Evolutionary conservation across 1,284 basidiomycete species (phyloP).

Genomic region (Cryptococcus sp.): DNA sequence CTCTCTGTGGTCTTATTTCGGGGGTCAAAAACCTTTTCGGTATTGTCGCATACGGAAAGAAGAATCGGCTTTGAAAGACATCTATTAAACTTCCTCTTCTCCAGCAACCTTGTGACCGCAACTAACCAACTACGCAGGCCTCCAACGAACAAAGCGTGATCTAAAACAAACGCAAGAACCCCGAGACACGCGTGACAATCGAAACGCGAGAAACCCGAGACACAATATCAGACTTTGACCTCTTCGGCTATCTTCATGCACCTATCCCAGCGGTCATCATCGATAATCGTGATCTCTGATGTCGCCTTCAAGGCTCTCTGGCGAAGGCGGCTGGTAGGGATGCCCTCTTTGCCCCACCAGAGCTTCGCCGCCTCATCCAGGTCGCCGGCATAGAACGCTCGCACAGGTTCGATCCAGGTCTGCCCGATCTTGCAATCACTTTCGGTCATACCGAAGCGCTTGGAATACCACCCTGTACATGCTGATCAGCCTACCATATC

Average conservation of each 20-base stretch:
- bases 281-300: conserved; percentile 15
- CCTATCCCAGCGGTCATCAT: conserved; percentile 24
- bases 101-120: no score
- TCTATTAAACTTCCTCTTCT: no score
- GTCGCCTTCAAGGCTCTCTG: conserved; percentile 16
- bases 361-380: conserved; percentile 12
- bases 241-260: conserved; percentile 18
- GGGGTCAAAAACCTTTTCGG: no score
- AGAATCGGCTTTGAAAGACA: no score
- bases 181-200: no score
- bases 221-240: neutral
- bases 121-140: no score
- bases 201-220: no score
- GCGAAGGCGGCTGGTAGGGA: neutral
- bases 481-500: neutral
- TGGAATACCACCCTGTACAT: conserved; percentile 17
- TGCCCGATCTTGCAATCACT: conserved; percentile 10
- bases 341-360: conserved; percentile 16
- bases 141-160: no score
- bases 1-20: no score
- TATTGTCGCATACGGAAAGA: no score
- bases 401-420: conserved; percentile 19
- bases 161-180: no score
- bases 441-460: conserved; percentile 17
- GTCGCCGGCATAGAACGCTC: conserved; percentile 16